Base-by-base conservation (phyloP, 1,284 basidiomycete species). In the Cryptococcus sp. region DNA sequence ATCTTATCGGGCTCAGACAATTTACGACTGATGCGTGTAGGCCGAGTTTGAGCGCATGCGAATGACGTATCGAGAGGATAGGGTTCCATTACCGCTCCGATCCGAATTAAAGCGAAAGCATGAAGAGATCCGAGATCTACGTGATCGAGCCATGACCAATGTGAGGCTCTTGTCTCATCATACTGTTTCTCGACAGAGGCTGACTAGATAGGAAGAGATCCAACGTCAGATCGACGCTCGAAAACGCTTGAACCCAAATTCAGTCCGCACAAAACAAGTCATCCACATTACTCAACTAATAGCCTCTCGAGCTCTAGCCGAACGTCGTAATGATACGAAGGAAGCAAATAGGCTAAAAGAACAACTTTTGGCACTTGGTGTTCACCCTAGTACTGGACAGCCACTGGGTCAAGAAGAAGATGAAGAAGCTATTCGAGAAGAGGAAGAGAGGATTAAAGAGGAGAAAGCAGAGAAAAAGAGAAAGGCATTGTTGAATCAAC, bases 401-500 rank as follows among this genome's bases (percentile, higher is more conserved):
- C 47, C 69, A 4, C 46, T 64, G 1, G 53, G 96, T 54, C 94
- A 93, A 69, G 89, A 92, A 73, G 82, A 89, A 48, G 94, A 97
- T 88, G 39, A 83, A 81, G 60, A 83, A 85, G 44, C 94, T 94
- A 54, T 65, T 84, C 55, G 89, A 91, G 62, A 81, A 1, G 83
- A 91, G 55, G 80, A 34, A 16, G 32, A 9, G 16, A 34, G 16
- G 32, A 16, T 96, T 54, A 94, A 93, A 69, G 89, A 92, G 73
- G 82, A 89, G 48, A 94, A 97, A 88, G 40, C 82, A 81, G 60
- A 83, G 85, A 44, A 94, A 93, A 54, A 65, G 84, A 55, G 89
- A 91, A 62, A 81, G 1, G 83, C 91, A 55, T 79, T 86, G 46
- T 83, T 82, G 58, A 86, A 88, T 0, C 91, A 93, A 73, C 67